phyloP scores from a whole-genome alignment of 2,329 filamentous ascomycete genomes.

The Aspergillus terreus region DNA sequence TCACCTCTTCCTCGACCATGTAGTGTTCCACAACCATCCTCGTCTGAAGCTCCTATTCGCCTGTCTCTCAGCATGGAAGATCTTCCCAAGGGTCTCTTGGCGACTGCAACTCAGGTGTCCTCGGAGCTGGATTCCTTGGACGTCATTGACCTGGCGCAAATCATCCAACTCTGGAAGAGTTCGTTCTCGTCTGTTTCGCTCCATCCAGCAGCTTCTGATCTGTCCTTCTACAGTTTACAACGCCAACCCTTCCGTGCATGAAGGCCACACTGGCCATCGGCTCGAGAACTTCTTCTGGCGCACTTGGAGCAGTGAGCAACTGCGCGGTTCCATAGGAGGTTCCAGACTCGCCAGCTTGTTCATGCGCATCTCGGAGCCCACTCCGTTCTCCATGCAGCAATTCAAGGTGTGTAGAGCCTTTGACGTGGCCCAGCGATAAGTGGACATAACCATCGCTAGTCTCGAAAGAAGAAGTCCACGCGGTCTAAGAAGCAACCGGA shows the following conservation, averaged over 20 bases:
- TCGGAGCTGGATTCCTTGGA: constrained; percentile 38
- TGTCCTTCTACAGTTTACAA: constrained; percentile 39
- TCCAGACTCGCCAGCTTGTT: constrained; percentile 43
- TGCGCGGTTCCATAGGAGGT: constrained; percentile 36
- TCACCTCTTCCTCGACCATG: not conserved
- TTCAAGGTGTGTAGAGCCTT: constrained; percentile 9
- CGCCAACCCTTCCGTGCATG: constrained; percentile 41
- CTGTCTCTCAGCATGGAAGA: constrained; percentile 29
- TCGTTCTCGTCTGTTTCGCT: constrained; percentile 12
- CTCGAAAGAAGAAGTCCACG: not conserved
- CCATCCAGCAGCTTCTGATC: constrained; percentile 3
- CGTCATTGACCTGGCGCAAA: constrained; percentile 38
- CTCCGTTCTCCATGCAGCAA: constrained; percentile 16
- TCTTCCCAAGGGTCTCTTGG: constrained; percentile 42
- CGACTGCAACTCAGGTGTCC: constrained; percentile 34
- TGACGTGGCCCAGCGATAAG: no score
- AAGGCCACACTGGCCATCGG: constrained; percentile 39
- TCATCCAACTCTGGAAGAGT: constrained; percentile 50
- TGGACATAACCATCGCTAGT: not conserved
- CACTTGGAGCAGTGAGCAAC: constrained; percentile 43
- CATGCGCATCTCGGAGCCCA: constrained; percentile 39
- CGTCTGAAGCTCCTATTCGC: not conserved
- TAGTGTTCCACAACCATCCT: not conserved
- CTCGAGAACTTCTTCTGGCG: constrained; percentile 54
- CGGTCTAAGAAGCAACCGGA: not conserved